Percentiles rank a stretch among this genome's conserved stretches.
These are phyloP conservation scores for Perilla frutescens DNA, from an alignment of 257 asterid genomes.

Conservation along the genomic window DNA sequence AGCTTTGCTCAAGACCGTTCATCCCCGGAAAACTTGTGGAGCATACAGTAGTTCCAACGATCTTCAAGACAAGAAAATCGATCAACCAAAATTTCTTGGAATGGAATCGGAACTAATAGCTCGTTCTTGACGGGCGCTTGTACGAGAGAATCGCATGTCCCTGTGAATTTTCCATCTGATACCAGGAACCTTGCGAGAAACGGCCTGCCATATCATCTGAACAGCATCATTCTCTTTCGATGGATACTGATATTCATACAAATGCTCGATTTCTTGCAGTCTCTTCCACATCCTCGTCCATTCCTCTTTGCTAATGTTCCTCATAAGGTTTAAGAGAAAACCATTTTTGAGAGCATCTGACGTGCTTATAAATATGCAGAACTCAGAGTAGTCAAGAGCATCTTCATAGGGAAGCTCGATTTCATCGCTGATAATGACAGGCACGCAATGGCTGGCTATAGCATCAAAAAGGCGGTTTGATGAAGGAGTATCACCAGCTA, in stretches of 20 bases:
- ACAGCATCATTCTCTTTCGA: conserved; percentile 60
- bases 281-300: conserved; percentile 65
- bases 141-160: conserved; percentile 36
- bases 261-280: conserved; percentile 51
- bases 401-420: conserved; percentile 70
- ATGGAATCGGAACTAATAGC: conserved; percentile 25
- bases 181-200: conserved; percentile 51
- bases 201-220: conserved; percentile 71
- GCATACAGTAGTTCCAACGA: neutral
- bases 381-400: conserved; percentile 58
- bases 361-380: conserved; percentile 53
- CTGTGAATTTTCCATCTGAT: conserved; percentile 42
- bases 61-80: neutral
- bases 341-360: conserved; percentile 51
- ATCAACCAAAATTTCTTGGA: conserved; percentile 47
- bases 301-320: conserved; percentile 51
- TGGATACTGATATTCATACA: conserved; percentile 56
- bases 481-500: conserved; percentile 77
- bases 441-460: conserved; percentile 68
- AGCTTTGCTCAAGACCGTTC: neutral
- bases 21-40: too few species aligned
- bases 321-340: conserved; percentile 49
- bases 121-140: neutral
- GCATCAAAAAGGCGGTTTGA: conserved; percentile 75
- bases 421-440: conserved; percentile 60